Conservation (phyloP, 2,329 filamentous ascomycete species). For the Hymenoscyphus salicellus region DNA sequence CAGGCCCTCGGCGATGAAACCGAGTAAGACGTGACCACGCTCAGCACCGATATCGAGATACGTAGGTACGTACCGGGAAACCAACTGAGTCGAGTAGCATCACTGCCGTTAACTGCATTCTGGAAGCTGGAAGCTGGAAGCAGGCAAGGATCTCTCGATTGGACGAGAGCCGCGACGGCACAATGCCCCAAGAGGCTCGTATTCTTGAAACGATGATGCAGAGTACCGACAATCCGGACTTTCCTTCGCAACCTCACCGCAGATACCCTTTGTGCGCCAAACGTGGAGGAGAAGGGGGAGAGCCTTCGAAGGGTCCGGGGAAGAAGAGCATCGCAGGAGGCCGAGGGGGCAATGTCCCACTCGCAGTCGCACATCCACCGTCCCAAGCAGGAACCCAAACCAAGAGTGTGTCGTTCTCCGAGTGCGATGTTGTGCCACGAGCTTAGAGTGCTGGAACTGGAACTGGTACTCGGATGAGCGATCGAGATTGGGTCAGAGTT, state of each 20-base stretch:
- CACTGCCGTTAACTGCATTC: neutral
- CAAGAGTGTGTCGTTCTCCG: neutral
- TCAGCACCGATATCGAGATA: neutral
- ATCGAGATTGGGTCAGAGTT: neutral
- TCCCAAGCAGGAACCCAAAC: neutral
- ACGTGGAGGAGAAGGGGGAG: neutral
- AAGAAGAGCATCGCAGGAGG: neutral
- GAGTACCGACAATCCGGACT: neutral
- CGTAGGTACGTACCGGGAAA: neutral
- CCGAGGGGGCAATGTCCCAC: neutral
- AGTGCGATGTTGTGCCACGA: neutral
- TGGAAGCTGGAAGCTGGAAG: neutral
- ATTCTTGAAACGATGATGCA: conserved; percentile 1
- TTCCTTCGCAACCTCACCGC: neutral
- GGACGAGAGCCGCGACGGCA: neutral
- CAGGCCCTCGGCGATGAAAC: neutral
- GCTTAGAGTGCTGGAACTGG: neutral
- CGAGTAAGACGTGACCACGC: neutral
- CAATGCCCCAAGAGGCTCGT: neutral
- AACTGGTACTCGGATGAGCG: neutral
- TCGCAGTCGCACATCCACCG: neutral
- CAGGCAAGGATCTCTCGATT: neutral
- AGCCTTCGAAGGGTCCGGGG: neutral
- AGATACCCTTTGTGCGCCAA: neutral
- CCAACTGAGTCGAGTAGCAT: neutral